Evolutionary conservation across 352 stramenopile genomes (phyloP), one percentile per base, ranked within the genome.

Genomic region (Thalassiosira mediterranea): DNA sequence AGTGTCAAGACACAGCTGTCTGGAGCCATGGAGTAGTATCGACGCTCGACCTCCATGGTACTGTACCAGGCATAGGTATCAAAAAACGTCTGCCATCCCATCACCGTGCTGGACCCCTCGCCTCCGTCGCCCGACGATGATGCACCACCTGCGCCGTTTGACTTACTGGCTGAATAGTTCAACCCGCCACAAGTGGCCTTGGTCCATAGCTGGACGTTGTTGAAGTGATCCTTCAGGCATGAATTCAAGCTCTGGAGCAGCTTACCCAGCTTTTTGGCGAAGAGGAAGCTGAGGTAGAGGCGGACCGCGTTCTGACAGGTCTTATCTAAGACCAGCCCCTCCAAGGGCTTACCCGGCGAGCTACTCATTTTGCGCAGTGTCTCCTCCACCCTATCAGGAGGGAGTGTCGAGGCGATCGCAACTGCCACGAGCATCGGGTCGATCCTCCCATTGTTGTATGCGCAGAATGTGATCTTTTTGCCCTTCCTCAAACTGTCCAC

Each of bases 51-150:
- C 76, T 90, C 87, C 80, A 91, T 88, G 7, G 87, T 81, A 15
- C 81, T 79, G 48, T 72, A 72, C 42, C 89, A 93, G 7, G 81
- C 87, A 72, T 88, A 77, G 1, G 73, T 56, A 38, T 93, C 87
- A 69, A 93, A 93, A 51, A 93, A 93, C 13, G 49, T 72, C 71
- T 91, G 74, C 87, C 87, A 93, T 28, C 87, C 87, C 17, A 80
- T 56, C n/a, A 71, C 54, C 40, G 51, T 51, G 40, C 52, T 62
- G 21, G 51, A 77, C 54, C 74, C 65, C n/a, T 17, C 66, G 23
- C 72, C 73, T 1, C 63, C 64, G 37, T 66, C 44, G 29, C 25
- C 26, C 7, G 11, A 19, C n/a, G n/a, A n/a, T n/a, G n/a, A n/a
- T 42, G 34, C 34, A 13, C 7, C 34, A 13, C 13, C 34, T 7